Evolutionary conservation across 148 eudicot genomes (phyloP).

Genomic region (Persicaria maculosa): DNA sequence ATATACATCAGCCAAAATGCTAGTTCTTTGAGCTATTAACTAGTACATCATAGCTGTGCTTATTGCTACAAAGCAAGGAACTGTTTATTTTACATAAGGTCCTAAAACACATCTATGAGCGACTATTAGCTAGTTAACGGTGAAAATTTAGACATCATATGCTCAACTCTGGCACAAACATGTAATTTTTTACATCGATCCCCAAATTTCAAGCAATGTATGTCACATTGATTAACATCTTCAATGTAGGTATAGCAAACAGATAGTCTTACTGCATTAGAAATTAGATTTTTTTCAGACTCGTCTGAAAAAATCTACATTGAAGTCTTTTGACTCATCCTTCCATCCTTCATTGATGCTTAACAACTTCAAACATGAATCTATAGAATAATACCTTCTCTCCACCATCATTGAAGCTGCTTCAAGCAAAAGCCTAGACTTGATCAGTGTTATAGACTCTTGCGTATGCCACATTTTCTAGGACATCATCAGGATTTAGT

Average conservation of each 20-base stretch:
- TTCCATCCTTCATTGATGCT: neutral
- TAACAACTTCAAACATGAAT: neutral
- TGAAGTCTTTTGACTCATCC: neutral
- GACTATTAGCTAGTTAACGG: neutral
- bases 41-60: neutral
- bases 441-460: slow-evolving; percentile 98
- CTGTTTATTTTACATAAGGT: neutral
- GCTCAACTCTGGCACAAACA: no score
- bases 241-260: neutral
- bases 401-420: slow-evolving; percentile 99
- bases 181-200: no score
- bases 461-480: slow-evolving; percentile 97
- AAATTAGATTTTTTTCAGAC: neutral
- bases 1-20: neutral
- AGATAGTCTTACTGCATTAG: neutral
- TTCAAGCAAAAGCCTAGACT: slow-evolving; percentile 96
- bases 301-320: neutral
- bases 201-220: no score
- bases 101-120: neutral
- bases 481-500: slow-evolving; percentile 84
- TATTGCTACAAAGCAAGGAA: neutral
- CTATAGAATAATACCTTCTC: slow-evolving; percentile 44
- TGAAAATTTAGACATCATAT: no score
- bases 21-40: neutral
- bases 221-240: neutral